These are phyloP conservation scores for Coccomyxa subellipsoidea DNA, from an alignment of 163 green algal genomes.

Conservation along the genomic window DNA sequence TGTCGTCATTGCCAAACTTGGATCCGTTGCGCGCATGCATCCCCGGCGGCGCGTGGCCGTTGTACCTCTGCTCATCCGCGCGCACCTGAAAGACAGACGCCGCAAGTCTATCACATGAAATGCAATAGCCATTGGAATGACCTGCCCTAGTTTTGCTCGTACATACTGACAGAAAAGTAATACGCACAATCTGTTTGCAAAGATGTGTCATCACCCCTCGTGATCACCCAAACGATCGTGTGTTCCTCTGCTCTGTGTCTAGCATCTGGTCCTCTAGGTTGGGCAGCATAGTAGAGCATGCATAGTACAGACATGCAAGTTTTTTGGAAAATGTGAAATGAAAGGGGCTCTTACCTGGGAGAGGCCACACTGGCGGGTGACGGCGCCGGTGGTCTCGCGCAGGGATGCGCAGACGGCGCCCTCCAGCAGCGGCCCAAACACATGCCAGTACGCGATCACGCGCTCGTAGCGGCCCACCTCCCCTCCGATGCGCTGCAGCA, in stretches of 20 bases:
- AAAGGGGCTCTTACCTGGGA: conserved; percentile 43
- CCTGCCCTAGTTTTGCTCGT: background rate
- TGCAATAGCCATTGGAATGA: too few species aligned
- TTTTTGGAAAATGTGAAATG: too few species aligned
- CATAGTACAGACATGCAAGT: too few species aligned
- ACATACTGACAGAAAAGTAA: too few species aligned
- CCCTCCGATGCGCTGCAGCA: conserved; percentile 48
- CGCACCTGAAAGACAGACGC: too few species aligned
- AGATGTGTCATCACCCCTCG: too few species aligned
- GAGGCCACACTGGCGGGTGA: conserved; percentile 69
- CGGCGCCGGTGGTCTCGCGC: conserved; percentile 57
- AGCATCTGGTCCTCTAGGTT: too few species aligned
- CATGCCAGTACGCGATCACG: conserved; percentile 73
- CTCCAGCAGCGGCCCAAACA: conserved; percentile 69
- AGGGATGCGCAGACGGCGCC: conserved; percentile 60
- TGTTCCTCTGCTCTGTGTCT: too few species aligned
- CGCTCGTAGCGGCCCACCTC: conserved; percentile 67
- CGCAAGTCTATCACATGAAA: too few species aligned
- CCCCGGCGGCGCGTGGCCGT: background rate
- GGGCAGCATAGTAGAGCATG: too few species aligned
- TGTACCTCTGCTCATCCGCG: background rate
- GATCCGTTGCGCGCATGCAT: background rate
- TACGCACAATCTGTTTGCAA: too few species aligned
- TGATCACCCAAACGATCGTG: too few species aligned
- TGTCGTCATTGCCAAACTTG: background rate